Evolutionary conservation across 2,329 filamentous ascomycete species (phyloP).

Genomic region (Teratosphaeria epicoccoides): DNA sequence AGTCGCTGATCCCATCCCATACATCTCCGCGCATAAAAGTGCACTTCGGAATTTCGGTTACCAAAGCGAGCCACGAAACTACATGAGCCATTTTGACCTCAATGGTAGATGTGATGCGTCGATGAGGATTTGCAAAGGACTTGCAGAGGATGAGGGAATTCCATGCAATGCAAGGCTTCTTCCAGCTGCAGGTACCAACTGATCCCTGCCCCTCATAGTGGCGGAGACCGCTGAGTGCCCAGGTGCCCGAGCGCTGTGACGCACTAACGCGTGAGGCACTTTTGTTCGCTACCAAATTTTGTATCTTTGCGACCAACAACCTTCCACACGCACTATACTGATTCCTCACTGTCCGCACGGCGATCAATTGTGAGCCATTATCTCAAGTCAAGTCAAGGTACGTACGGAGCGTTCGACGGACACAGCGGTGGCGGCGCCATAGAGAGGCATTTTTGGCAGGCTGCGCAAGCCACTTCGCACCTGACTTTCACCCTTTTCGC

Average conservation of each 20-base stretch:
- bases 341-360: not conserved
- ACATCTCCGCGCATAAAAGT: no score
- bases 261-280: not conserved
- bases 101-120: not conserved
- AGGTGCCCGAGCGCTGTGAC: not conserved
- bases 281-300: not conserved
- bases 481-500: not conserved
- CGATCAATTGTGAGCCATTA: not conserved
- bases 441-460: not conserved
- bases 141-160: not conserved
- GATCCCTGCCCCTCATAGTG: not conserved
- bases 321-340: not conserved
- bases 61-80: no score
- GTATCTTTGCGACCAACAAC: not conserved
- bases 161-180: not conserved
- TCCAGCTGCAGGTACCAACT: not conserved
- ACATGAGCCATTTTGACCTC: not conserved
- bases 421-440: not conserved
- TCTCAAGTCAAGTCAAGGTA: not conserved
- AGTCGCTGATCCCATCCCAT: no score
- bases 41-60: no score
- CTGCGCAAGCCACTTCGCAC: not conserved
- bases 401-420: not conserved
- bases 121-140: not conserved
- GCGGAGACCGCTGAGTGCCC: no score